Evolutionary conservation across 768 basidiomycete genomes (phyloP), one percentile per base, ranked within the genome.

Genomic region (Tephrocybe sp.): DNA sequence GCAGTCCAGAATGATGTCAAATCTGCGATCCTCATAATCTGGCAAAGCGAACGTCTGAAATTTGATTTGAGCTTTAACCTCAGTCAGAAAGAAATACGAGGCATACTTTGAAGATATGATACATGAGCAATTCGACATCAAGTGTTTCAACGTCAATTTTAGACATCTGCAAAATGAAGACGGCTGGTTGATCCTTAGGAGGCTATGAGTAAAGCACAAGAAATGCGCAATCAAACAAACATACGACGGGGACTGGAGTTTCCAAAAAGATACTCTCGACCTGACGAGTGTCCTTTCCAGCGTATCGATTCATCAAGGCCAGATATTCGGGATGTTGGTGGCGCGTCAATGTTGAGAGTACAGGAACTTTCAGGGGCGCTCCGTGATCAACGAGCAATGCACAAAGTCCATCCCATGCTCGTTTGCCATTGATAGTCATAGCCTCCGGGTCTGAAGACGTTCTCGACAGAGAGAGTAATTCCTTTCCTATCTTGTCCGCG

Each of bases 401-500:
- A 58, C 91, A 92, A 23, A 93, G 73, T 13, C 76, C 77, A 57
- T 91, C 87, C 91, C 91, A 93, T 1, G 88, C 82, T n/a, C 79
- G 80, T 65, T 89, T 92, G 3, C 88, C 88, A 18, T 74, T 79
- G 49, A 80, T 60, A 6, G 77, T 79, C 22, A 79, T 71, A 2
- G 73, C 63, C 48, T 80, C 82, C 18, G 75, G 82, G 36, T 86
- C 84, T 3, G 69, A 59, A 7, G 79, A 71, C 1, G 81, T 75
- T 54, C 81, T 84, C 13, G 82, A 77, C 10, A 83, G 74, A 59
- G 88, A 89, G 12, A 93, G 77, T 4, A 93, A 71, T 57, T 92
- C 90, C 62, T 91, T 90, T 24, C 91, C 91, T 45, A 93, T 86
- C 61, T 89, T 90, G 64, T 92, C 90, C 2, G 87, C 85, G 57